Percentiles rank a stretch among this genome's conserved stretches.
Evolutionary conservation across 2,329 filamentous ascomycete genomes (phyloP).

Genomic region (Cordyceps javanica): DNA sequence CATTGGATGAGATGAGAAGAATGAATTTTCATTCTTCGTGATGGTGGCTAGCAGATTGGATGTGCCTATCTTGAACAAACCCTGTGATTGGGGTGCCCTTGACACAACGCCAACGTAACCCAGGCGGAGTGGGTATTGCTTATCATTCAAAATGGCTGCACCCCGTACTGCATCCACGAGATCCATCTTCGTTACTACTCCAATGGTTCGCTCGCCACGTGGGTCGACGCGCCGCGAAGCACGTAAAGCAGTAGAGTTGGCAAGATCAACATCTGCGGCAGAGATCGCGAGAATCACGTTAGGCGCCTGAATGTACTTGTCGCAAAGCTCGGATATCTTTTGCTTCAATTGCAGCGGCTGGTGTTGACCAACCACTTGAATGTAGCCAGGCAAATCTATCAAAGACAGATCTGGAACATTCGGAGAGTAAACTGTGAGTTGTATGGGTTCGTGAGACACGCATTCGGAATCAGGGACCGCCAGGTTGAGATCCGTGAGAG

Average conservation of each 20-base stretch:
- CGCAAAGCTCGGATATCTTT: slow-evolving; percentile 91
- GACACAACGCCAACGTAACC: slow-evolving; percentile 96
- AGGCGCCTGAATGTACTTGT: slow-evolving; percentile 94
- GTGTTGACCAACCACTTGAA: slow-evolving; percentile 87
- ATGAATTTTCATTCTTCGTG: slow-evolving; percentile 79
- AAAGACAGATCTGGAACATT: slow-evolving; percentile 92
- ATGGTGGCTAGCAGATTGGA: slow-evolving; percentile 77
- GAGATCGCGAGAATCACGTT: slow-evolving; percentile 98
- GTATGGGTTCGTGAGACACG: slow-evolving; percentile 94
- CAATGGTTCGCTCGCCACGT: slow-evolving; percentile 90
- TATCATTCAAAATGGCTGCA: slow-evolving; percentile 71
- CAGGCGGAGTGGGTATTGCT: slow-evolving; percentile 88
- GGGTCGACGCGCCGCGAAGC: slow-evolving; percentile 90
- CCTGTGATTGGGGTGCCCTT: slow-evolving; percentile 62
- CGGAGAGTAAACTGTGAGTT: slow-evolving; percentile 89
- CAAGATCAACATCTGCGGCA: slow-evolving; percentile 92
- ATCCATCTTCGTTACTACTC: slow-evolving; percentile 99
- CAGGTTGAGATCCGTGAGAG: slow-evolving; percentile 87
- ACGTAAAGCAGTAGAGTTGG: slow-evolving; percentile 87
- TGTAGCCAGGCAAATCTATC: slow-evolving; percentile 95
- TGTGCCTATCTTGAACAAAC: slow-evolving; percentile 77
- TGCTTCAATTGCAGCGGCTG: slow-evolving; percentile 89
- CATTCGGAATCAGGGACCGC: slow-evolving; percentile 88
- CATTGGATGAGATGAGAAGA: slow-evolving; percentile 74
- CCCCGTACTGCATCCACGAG: slow-evolving; percentile 81